A percentile compares a stretch with the other conserved stretches of the same genome.
Conservation (phyloP, 805 yeast species). For the Lipomyces orientalis region DNA sequence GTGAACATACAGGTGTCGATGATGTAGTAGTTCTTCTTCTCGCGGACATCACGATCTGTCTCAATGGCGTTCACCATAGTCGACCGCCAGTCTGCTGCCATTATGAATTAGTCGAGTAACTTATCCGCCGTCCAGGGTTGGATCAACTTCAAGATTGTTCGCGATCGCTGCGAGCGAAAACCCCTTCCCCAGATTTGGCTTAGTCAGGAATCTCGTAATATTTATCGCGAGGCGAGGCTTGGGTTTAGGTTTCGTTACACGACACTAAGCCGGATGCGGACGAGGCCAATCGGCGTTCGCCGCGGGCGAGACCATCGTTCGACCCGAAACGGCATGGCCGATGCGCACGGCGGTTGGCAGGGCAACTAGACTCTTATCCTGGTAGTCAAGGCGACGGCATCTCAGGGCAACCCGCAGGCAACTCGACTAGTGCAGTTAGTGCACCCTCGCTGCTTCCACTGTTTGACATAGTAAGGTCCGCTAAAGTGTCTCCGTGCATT, state of each 20-base stretch:
- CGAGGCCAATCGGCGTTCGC: not conserved
- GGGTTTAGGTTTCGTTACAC: not conserved
- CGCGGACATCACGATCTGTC: constrained; percentile 37
- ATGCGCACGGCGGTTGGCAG: not conserved
- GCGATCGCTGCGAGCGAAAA: not conserved
- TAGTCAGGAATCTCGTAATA: not conserved
- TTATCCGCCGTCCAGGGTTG: not conserved
- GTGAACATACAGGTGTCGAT: constrained; percentile 35
- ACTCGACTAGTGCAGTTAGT: not conserved
- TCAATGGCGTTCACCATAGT: constrained; percentile 14
- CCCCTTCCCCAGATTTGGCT: not conserved
- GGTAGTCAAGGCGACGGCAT: not conserved
- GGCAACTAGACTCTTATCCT: not conserved
- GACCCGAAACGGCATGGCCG: not conserved
- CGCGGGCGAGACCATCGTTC: not conserved
- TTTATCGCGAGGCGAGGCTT: not conserved
- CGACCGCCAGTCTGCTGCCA: constrained; percentile 21
- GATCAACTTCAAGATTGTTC: not conserved
- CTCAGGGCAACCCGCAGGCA: not conserved
- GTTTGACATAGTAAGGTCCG: not conserved
- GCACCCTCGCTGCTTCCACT: not conserved
- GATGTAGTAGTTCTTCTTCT: constrained; percentile 30
- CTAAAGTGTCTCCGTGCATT: not conserved
- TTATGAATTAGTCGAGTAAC: not conserved
- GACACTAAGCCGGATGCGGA: not conserved